Evolutionary conservation across 257 asterid species (phyloP).

Genomic region (Solanum piurae): DNA sequence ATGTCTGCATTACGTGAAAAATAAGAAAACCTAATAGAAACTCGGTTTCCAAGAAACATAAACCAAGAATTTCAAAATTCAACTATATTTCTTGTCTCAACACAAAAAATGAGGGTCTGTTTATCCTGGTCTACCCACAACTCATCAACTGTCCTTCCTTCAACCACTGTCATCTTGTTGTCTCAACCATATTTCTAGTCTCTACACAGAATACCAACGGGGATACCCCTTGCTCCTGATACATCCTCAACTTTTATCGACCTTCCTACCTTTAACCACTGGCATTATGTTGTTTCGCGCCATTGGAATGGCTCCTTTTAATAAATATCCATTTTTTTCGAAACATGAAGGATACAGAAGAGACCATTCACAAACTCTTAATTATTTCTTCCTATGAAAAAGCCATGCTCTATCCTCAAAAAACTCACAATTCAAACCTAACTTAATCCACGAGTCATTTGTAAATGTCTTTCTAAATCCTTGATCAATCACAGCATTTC

Average conservation of each 20-base stretch:
- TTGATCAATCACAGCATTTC: background rate
- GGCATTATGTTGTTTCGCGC: background rate
- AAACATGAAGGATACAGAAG: background rate
- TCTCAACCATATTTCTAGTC: background rate
- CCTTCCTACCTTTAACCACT: background rate
- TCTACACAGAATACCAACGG: background rate
- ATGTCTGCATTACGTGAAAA: constrained; percentile 41
- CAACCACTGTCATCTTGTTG: background rate
- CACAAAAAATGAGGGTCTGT: background rate
- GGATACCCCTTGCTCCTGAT: background rate
- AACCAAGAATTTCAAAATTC: background rate
- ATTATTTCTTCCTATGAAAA: background rate
- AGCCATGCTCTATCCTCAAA: background rate
- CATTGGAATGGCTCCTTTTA: background rate
- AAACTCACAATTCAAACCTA: background rate
- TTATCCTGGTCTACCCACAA: background rate
- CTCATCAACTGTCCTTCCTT: background rate
- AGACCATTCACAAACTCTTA: background rate
- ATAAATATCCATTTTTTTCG: background rate
- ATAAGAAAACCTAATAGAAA: background rate
- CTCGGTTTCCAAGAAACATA: background rate
- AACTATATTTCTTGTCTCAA: background rate
- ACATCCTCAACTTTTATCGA: background rate
- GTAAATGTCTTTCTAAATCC: too few species aligned
- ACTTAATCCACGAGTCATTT: too few species aligned